Evolutionary conservation across 495 filamentous ascomycete species (phyloP), one percentile per base, ranked within the genome.

Genomic region (Penicillium waksmanii): DNA sequence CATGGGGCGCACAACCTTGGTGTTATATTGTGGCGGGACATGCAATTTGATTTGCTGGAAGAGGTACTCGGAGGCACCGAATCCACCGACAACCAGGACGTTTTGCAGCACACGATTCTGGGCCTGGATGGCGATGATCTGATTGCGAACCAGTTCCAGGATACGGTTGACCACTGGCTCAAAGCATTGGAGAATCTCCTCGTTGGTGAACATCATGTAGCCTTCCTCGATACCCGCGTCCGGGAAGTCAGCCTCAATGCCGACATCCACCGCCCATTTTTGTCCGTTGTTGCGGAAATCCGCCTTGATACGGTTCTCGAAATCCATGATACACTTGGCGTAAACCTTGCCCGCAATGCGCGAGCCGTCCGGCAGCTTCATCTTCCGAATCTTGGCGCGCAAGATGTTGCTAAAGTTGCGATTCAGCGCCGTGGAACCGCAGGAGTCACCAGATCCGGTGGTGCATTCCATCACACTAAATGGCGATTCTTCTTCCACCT

Each of bases 291-390:
- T 91, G 47, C 89, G 83, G 84, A 92, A 92, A 67, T 91, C 89
- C 33, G 89, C 89, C 71, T 92, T 92, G 76, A 92, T 90, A 47
- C 89, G 79, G 72, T 92, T 91, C 75, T 92, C 89, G 66, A 92
- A 92, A 71, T 92, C 89, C 87, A 90, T 91, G 62, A 92, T 91
- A 75, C 89, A 92, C 70, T 91, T 91, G 42, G 89, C 88, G 64
- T 92, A 92, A 13, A 92, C 88, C 71, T 87, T 88, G 33, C 89
- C 88, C 18, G 89, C 89, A 23, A 87, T 90, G 57, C 83, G 86
- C 19, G 88, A 90, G 15, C 88, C 89, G 69, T 90, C 88, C 0
- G 89, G 89, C n/a, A 92, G 77, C 70, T 92, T 89, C 89, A 92
- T 92, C 73, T 91, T 90, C 17, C 88, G 78, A 57, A 92, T 92